A percentile compares a stretch with the other conserved stretches of the same genome.
phyloP scores from a whole-genome alignment of 805 yeast genomes.

The Sugiyamaella valdiviana region DNA sequence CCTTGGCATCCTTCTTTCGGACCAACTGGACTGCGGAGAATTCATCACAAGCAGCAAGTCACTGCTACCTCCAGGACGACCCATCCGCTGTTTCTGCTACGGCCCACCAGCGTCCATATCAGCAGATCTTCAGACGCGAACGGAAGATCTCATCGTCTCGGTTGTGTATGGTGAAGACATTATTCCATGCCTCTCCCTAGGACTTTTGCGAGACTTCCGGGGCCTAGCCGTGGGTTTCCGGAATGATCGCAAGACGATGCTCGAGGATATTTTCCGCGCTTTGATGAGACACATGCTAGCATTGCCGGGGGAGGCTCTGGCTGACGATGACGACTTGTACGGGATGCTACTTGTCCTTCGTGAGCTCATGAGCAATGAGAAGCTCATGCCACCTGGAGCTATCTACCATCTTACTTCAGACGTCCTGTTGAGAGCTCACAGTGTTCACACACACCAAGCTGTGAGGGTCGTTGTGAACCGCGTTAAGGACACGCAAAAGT shows the following conservation, averaged over 20 bases:
- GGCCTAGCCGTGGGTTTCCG: constrained; percentile 26
- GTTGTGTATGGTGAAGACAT: constrained; percentile 31
- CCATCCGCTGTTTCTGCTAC: constrained; percentile 29
- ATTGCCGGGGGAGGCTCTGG: constrained; percentile 25
- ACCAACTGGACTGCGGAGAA: constrained; percentile 3
- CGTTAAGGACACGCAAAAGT: constrained; percentile 28
- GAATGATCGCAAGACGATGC: constrained; percentile 14
- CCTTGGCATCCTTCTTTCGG: constrained; percentile 25
- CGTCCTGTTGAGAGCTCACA: constrained; percentile 25
- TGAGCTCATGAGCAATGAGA: constrained; percentile 28
- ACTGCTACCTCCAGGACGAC: constrained; percentile 26
- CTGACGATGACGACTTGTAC: constrained; percentile 26
- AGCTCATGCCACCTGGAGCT: constrained; percentile 33
- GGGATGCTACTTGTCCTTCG: constrained; percentile 26
- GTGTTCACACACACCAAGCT: constrained; percentile 24
- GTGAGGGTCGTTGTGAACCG: constrained; percentile 26
- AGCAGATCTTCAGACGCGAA: constrained; percentile 21
- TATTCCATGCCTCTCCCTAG: constrained; percentile 32
- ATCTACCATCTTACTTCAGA: constrained; percentile 29
- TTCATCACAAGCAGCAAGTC: constrained; percentile 19
- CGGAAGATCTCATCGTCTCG: constrained; percentile 26
- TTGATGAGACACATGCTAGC: constrained; percentile 28
- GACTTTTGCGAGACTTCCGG: constrained; percentile 29
- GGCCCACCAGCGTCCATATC: constrained; percentile 32
- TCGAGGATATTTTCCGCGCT: constrained; percentile 25